Evolutionary conservation across 176 grass and related monocot genomes (phyloP), one percentile per base, ranked within the genome.

Genomic region (Puccinellia tenuiflora): DNA sequence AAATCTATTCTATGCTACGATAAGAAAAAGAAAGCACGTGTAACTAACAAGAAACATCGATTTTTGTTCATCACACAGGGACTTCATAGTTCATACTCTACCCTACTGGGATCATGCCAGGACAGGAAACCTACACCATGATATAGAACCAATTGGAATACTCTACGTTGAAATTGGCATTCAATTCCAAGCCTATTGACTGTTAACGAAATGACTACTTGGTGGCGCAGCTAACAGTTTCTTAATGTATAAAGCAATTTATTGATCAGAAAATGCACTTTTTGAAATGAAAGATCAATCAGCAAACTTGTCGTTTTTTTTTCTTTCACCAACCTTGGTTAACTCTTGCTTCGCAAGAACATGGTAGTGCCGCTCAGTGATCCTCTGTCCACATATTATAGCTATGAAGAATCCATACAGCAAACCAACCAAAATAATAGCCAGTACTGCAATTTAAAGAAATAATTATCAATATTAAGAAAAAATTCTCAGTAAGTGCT

Each of bases 401-500:
- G 96, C 96, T 86, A 99, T 92, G 89, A 99, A 94, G 86, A 99
- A 99, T n/a, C 96, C 96, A 91, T 99, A 99, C 25, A 96, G 77
- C 78, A 99, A 90, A 76, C 91, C 93, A 84, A 99, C 96, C 82
- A 96, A 85, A 88, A 99, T 85, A 65, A 93, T 90, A 67, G 93
- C 91, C 86, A 99, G 74, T 88, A 93, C 96, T 99, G 89, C 89
- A 88, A 68, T 90, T 85, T 51, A 18, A 18, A 90, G 25, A 38
- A 83, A 90, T 20, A 60, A 46, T 79, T 51, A 22, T 81, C 80
- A 35, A 64, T 9, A 74, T 86, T 83, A 79, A 39, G 38, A 45
- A 73, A 2, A 43, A 68, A 40, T 30, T 21, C 12, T 79, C 39
- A 79, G 65, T 24, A 83, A 79, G n/a, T 79, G 22, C 15, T 83